Evolutionary conservation across 1,284 basidiomycete genomes (phyloP).

Genomic region (Peniophora sp.): DNA sequence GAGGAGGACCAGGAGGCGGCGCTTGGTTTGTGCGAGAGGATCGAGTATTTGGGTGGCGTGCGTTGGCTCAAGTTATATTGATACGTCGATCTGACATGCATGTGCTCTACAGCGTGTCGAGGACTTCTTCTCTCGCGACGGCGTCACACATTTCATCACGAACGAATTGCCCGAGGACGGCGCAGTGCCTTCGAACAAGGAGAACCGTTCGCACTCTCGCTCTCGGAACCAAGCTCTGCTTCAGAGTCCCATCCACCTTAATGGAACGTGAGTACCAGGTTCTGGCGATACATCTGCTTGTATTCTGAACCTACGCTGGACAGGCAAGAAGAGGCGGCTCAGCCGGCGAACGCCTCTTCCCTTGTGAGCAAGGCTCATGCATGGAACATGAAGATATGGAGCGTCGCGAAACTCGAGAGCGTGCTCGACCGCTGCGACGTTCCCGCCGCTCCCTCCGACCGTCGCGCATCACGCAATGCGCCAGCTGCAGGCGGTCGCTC

Average conservation of each 20-base stretch:
- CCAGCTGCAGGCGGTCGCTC: conserved; percentile 25
- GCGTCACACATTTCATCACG: conserved; percentile 79
- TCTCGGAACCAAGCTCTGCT: conserved; percentile 23
- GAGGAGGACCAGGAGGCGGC: conserved; percentile 38
- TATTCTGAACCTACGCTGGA: too few relatives aligned
- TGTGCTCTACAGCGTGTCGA: conserved; percentile 53
- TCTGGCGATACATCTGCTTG: neutral
- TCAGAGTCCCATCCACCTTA: conserved; percentile 61
- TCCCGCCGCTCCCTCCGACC: too few relatives aligned
- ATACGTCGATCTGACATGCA: conserved; percentile 4
- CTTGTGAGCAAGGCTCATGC: conserved; percentile 71
- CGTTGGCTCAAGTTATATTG: conserved; percentile 25
- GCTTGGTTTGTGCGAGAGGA: conserved; percentile 42
- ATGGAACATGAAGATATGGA: conserved; percentile 90
- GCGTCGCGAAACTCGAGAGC: conserved; percentile 63
- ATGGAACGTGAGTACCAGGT: conserved; percentile 38
- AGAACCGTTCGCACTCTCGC: conserved; percentile 35
- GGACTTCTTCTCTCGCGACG: conserved; percentile 78
- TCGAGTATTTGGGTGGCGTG: conserved; percentile 73
- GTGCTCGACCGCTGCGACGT: conserved; percentile 51
- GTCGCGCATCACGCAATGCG: conserved; percentile 25
- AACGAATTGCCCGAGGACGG: conserved; percentile 37
- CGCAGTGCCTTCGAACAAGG: conserved; percentile 46
- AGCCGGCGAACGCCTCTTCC: conserved; percentile 22
- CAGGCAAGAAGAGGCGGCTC: too few relatives aligned